Base-by-base conservation (phyloP, 805 yeast species). In the Pichia cephalocereana region DNA sequence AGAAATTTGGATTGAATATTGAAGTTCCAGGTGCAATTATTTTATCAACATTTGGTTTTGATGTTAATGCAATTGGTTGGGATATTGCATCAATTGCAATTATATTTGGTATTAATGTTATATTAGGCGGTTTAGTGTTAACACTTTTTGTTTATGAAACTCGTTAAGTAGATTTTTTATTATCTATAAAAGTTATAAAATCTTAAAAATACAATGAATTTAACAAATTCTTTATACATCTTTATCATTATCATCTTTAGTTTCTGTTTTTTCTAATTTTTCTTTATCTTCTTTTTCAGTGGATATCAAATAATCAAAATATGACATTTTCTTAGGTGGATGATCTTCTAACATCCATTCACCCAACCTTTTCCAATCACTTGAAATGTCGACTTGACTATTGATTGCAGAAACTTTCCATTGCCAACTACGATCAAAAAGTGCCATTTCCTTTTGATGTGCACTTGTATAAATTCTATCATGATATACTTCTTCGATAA, bases 11-110 rank as follows among this genome's bases (percentile, higher is more conserved):
- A 0, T 74, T 93, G 40, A 85, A 90, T 41, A 91, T 93, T 57
- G 96, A 89, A 65, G 95, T 93, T 15, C 99, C 99, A 0, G 99
- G 99, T 11, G 98, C 99, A 2, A 95, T 96, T 2, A 93, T 93
- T 48, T 73, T 93, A 56, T 86, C 95, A 56, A 88, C 98, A 0
- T 93, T 93, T 70, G 99, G 99, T 0, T 93, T 93, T 64, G 77
- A 86, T 54, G 91, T 87, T 14, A 79, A 81, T 26, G 93, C 90
- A 2, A 76, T 86, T 46, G 66, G 77, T 65, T 70, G 71, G 36
- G 98, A 93, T 63, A 72, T 83, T 30, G 62, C 72, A 34, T 77
- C 77, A 51, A 70, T 93, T 45, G 69, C 70, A 0, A 72, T 75
- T 0, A 80, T 85, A 71, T 74, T 81, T 31, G 65, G 71, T 1